Base-by-base conservation (phyloP, 1,139 yeast species). In the Yamadazyma conglobata region DNA sequence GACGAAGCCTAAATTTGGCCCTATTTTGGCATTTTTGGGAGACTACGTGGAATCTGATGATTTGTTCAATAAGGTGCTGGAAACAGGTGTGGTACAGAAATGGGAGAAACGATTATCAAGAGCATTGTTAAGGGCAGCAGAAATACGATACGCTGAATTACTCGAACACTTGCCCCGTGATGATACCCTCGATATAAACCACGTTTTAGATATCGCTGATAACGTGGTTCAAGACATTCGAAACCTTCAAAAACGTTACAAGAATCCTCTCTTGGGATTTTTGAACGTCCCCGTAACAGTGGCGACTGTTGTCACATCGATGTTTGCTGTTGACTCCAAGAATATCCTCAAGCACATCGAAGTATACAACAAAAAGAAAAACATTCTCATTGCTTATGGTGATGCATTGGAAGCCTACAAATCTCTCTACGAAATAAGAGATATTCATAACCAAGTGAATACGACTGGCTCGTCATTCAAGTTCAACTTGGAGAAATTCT, bases 111-210 rank as follows among this genome's bases (percentile, higher is more conserved):
- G 63, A 31, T 53, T 80, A 8, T 64, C 69, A 9, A 70, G 68
- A 25, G 46, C 75, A 0, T 54, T 81, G 7, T 56, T 75, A 13
- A 60, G 70, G 12, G 65, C 75, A 0, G 70, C 87, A 2, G 86
- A 79, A 39, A 44, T 54, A 3, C 70, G 79, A 42, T 85, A 85
- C 46, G 77, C 79, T 10, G 70, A 70, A 7, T 52, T 78, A 13
- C 59, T 84, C 19, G 62, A 69, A 6, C 59, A 60, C n/a, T 58
- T 83, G 14, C 93, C 94, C 0, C 62, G 85, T 37, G 89, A 83
- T 47, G 65, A 69, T 34, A 64, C 80, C 0, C 57, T 83, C 11
- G 74, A 64, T 33, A 60, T 80, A 9, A 48, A 68, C 17, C 85
- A 83, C 52, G 67, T 84, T 5, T 64, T 77, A 27, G 72, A 76